Conservation (phyloP, 169 alveolate species). For the Plasmodium blacklocki region DNA sequence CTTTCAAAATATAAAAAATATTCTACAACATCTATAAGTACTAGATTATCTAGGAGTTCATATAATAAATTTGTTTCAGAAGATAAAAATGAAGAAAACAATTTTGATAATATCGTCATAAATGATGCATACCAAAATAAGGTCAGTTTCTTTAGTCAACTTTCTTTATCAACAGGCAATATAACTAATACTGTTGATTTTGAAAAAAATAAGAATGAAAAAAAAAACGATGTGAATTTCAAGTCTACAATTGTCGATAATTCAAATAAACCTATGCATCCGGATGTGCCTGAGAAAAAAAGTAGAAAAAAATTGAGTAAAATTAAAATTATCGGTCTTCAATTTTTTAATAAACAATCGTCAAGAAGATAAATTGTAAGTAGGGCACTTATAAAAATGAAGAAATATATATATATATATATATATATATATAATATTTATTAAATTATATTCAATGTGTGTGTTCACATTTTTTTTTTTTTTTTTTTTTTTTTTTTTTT, state of each 20-base stretch:
- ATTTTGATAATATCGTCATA: neutral
- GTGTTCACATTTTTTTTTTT: too few species aligned
- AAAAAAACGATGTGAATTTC: neutral
- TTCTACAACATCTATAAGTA: constrained; percentile 6
- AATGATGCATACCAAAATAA: constrained; percentile 7
- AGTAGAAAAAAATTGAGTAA: constrained; percentile 24
- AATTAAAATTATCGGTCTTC: constrained; percentile 51
- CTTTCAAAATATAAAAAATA: constrained; percentile 15
- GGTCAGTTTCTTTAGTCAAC: neutral
- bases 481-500: too few species aligned
- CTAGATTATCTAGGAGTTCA: constrained; percentile 18
- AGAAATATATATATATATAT: neutral
- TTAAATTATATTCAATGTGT: neutral
- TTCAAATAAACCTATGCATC: constrained; percentile 13
- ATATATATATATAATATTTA: neutral
- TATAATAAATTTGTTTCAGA: constrained; percentile 9
- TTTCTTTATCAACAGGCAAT: constrained; percentile 3
- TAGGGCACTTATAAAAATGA: neutral
- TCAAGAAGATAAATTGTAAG: constrained; percentile 10
- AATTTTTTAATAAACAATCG: constrained; percentile 23
- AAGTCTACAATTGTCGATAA: neutral
- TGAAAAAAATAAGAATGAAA: neutral
- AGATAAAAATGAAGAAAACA: neutral
- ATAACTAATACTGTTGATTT: constrained; percentile 5
- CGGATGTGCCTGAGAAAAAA: constrained; percentile 13